Evolutionary conservation across 441 rosid species (phyloP).

Genomic region (Metrosideros polymorpha): DNA sequence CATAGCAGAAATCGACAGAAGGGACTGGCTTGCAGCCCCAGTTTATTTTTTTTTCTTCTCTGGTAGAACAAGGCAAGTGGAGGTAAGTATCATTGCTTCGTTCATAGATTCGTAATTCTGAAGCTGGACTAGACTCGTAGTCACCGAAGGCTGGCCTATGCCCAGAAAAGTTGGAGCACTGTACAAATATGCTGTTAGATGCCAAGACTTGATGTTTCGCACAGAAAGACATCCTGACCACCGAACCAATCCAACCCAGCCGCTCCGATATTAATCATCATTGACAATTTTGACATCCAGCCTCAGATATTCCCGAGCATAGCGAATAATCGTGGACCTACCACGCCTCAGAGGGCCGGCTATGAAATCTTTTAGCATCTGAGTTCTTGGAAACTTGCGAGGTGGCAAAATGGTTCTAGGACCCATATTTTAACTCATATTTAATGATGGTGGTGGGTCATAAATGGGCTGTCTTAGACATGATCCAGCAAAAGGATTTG

Average conservation of each 20-base stretch:
- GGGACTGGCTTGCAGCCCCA: neutral
- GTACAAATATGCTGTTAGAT: too few species aligned
- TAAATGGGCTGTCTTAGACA: neutral
- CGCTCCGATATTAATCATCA: neutral
- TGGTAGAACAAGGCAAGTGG: slow-evolving; percentile 11
- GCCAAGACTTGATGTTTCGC: neutral
- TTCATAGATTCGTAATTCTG: neutral
- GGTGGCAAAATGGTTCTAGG: too few species aligned
- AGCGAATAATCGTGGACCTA: neutral
- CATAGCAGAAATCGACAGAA: slow-evolving; percentile 17
- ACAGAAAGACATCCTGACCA: neutral
- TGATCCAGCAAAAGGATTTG: neutral
- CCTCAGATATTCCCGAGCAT: neutral
- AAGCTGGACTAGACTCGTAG: neutral
- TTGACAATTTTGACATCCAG: neutral
- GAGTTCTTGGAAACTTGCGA: neutral
- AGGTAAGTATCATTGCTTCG: neutral
- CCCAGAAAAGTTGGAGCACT: neutral
- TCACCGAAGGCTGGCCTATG: neutral
- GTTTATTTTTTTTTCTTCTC: too few species aligned
- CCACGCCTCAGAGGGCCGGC: neutral
- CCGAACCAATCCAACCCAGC: neutral
- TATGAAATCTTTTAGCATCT: neutral
- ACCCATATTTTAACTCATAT: too few species aligned
- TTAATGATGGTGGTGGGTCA: too few species aligned